Base-by-base conservation (phyloP, 352 stramenopile genomes). In the Pythium biforme region DNA sequence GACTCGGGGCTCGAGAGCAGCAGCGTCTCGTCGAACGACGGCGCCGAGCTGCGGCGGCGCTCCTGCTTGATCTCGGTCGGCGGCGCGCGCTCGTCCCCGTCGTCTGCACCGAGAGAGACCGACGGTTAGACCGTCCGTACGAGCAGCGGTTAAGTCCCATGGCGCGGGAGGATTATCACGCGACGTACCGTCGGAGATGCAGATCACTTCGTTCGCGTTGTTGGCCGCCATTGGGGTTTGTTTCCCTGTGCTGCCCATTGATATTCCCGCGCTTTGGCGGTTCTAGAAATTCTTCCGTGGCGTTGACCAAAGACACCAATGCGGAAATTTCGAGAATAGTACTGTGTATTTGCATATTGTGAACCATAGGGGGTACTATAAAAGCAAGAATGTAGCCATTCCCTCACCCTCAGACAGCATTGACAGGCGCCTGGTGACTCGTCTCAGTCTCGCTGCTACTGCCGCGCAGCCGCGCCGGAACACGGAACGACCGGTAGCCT, bases 401-500 rank as follows among this genome's bases (percentile, higher is more conserved):
- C 6, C n/a, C 29, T 23, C 12, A 31, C 4, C 17, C 11, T 62
- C 48, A 62, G 9, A 55, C 55, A 15, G 43, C 55, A 23, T 59
- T 50, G 33, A 49, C 39, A 19, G 39, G 22, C 15, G 27, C 17
- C 2, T 20, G 11, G 6, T 43, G 48, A 1, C 33, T 56, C 14
- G 15, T 14, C 27, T 66, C 50, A 4, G 34, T 14, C 8, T 40
- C 37, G 59, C n/a, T 53, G 27, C 22, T 37, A 27, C 43, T 53
- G 23, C 52, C 55, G 12, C 59, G 54, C 39, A 64, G 55, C 11
- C 72, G 67, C 14, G 66, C 56, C 0, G 80, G 80, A 52, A 88
- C 69, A n/a, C 73, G 74, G 61, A 89, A 89, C 15, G 72, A 55
- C 1, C 71, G 64, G 25, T 89, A 89, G 0, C 80, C 77, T 23